Evolutionary conservation across 2,329 filamentous ascomycete species (phyloP), one percentile per base, ranked within the genome.

Genomic region (Beauveria asiatica): DNA sequence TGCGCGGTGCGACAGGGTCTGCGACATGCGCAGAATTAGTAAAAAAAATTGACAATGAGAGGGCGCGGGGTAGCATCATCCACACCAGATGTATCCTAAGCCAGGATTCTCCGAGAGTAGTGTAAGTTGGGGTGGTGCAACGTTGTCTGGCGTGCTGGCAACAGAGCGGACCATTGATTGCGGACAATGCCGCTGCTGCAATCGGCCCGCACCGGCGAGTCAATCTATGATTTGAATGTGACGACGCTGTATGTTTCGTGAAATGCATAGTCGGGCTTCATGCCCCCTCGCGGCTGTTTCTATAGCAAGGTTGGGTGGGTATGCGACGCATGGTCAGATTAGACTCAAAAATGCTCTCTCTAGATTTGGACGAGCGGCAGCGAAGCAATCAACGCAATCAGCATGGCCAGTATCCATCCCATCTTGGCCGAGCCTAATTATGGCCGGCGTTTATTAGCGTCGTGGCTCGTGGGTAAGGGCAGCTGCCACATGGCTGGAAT

Each of bases 401-500:
- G 8, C 46, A 27, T 50, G 17, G 25, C 16, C 33, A 42, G 13
- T 19, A 57, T 13, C 25, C 41, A 44, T 42, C 39, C 16, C 51
- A 42, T 44, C 21, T 46, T 19, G 42, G n/a, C 25, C 5, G 6
- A 30, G 23, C 45, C 54, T 57, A 57, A 57, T 57, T 33, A 42
- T 57, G 42, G 37, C 55, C 37, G 11, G 23, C n/a, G 13, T 45
- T 25, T 49, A 50, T 25, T 49, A 50, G 45, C 56, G 48, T 52
- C 39, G 48, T 57, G 21, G 44, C 44, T 10, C 23, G 44, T 50
- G 56, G 56, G 46, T 59, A 52, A 51, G 56, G 46, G 46, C 46
- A 44, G 56, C 56, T 58, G 23, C 46, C 37, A 51, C 56, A 42
- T 48, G 21, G 16, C 16, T 52, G 56, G 56, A 33, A 45, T 37